Percentiles rank a stretch among this genome's conserved stretches.
These are phyloP conservation scores for Dittrichia graveolens DNA, from an alignment of 129 eudicot genomes.

Conservation along the genomic window DNA sequence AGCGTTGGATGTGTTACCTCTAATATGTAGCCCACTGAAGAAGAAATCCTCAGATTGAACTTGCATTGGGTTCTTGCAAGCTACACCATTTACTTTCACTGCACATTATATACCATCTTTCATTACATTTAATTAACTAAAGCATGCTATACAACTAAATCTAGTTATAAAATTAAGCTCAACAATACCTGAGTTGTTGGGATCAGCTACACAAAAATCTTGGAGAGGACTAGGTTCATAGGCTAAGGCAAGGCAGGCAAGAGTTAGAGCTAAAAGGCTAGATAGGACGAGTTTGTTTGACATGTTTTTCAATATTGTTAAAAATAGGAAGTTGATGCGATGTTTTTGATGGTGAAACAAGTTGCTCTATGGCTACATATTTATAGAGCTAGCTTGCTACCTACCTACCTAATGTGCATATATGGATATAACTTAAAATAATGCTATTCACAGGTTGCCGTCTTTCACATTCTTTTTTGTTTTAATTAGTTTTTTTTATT, in stretches of 20 bases:
- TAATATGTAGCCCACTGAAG: constrained; percentile 42
- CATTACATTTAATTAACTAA: neutral
- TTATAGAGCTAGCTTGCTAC: constrained; percentile 3
- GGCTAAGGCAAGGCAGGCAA: constrained; percentile 29
- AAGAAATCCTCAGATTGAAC: constrained; percentile 43
- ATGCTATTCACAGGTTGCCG: too few relatives aligned
- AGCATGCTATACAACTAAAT: neutral
- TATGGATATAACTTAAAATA: neutral
- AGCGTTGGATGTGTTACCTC: constrained; percentile 45
- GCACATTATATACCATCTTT: neutral
- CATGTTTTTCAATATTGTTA: neutral
- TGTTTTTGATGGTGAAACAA: constrained; percentile 6
- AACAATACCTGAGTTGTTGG: constrained; percentile 34
- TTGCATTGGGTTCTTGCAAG: constrained; percentile 38
- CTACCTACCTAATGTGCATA: too few relatives aligned
- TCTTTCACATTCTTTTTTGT: too few relatives aligned
- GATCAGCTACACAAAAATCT: constrained; percentile 44
- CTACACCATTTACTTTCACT: constrained; percentile 42
- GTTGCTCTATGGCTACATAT: neutral
- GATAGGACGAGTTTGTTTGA: constrained; percentile 2
- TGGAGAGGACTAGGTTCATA: constrained; percentile 43
- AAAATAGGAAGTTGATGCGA: neutral
- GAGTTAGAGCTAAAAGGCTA: constrained; percentile 21
- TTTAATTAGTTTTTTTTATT: too few relatives aligned
- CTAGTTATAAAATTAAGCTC: neutral